These are phyloP conservation scores for Pyricularia sp. DNA, from an alignment of 2,329 filamentous ascomycete species.

Conservation along the genomic window DNA sequence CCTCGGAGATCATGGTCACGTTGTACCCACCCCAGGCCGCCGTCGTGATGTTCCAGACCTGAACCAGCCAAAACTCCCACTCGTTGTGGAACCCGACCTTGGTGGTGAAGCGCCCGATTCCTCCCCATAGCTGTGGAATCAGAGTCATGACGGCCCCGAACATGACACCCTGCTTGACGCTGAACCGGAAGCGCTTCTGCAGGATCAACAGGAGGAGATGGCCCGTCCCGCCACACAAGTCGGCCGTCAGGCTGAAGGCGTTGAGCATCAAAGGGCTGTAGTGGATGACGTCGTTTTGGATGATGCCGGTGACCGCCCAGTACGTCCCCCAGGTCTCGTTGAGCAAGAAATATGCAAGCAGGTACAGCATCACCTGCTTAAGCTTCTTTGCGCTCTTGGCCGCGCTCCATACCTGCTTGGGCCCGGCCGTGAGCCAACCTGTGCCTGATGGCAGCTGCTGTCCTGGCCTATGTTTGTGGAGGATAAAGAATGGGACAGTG, in stretches of 20 bases:
- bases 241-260: slow-evolving; percentile 9
- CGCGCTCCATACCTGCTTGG: slow-evolving; percentile 11
- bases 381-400: slow-evolving; percentile 10
- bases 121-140: slow-evolving; percentile 10
- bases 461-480: slow-evolving; percentile 12
- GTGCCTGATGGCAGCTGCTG: slow-evolving; percentile 11
- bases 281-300: slow-evolving; percentile 12
- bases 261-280: slow-evolving; percentile 11
- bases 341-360: slow-evolving; percentile 12
- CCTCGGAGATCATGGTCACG: slow-evolving; percentile 14
- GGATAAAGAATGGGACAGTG: slow-evolving; percentile 12
- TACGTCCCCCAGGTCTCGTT: slow-evolving; percentile 12
- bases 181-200: slow-evolving; percentile 11
- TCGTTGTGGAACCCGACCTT: slow-evolving; percentile 10
- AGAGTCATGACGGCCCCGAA: slow-evolving; percentile 12
- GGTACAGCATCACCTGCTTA: slow-evolving; percentile 11
- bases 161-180: slow-evolving; percentile 12
- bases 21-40: slow-evolving; percentile 10
- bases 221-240: slow-evolving; percentile 10
- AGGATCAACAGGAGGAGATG: slow-evolving; percentile 9
- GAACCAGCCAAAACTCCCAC: slow-evolving; percentile 10
- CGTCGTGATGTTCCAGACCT: slow-evolving; percentile 10
- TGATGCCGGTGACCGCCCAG: slow-evolving; percentile 10
- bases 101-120: slow-evolving; percentile 10
- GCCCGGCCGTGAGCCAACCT: slow-evolving; percentile 8